These are phyloP conservation scores for Trichomonascaceae sp. DNA, from an alignment of 1,139 yeast genomes.

Conservation along the genomic window DNA sequence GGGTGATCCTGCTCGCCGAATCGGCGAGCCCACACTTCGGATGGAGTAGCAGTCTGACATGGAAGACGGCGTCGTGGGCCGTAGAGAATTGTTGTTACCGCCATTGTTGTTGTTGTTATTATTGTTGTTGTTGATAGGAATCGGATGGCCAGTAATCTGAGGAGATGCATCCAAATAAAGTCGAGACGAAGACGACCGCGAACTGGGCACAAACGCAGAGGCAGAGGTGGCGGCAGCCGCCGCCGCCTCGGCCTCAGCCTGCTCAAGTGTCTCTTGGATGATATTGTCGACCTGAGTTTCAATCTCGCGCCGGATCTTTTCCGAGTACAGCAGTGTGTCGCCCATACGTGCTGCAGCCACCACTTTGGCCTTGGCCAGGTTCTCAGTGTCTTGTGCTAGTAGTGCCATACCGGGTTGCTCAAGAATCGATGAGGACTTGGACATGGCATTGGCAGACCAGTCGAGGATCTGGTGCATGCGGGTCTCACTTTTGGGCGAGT, in stretches of 20 bases:
- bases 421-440: slow-evolving; percentile 35
- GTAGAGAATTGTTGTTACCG: no score
- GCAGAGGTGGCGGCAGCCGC: background rate
- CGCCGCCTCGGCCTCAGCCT: no score
- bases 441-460: slow-evolving; percentile 22
- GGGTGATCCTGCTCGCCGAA: background rate
- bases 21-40: no score
- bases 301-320: slow-evolving; percentile 68
- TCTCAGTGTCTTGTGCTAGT: slow-evolving; percentile 57
- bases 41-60: no score
- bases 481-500: slow-evolving; percentile 58
- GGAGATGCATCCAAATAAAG: no score
- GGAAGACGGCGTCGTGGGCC: no score
- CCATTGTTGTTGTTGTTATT: no score
- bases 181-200: background rate
- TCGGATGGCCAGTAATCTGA: no score
- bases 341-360: slow-evolving; percentile 65
- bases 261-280: slow-evolving; percentile 50
- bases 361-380: slow-evolving; percentile 49
- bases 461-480: slow-evolving; percentile 45
- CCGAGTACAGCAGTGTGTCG: slow-evolving; percentile 66
- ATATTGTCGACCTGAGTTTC: slow-evolving; percentile 56
- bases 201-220: background rate
- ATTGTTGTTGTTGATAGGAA: no score
- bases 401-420: slow-evolving; percentile 53